Evolutionary conservation across 1,139 yeast genomes (phyloP), one percentile per base, ranked within the genome.

Genomic region (Suhomyces bokatorum): DNA sequence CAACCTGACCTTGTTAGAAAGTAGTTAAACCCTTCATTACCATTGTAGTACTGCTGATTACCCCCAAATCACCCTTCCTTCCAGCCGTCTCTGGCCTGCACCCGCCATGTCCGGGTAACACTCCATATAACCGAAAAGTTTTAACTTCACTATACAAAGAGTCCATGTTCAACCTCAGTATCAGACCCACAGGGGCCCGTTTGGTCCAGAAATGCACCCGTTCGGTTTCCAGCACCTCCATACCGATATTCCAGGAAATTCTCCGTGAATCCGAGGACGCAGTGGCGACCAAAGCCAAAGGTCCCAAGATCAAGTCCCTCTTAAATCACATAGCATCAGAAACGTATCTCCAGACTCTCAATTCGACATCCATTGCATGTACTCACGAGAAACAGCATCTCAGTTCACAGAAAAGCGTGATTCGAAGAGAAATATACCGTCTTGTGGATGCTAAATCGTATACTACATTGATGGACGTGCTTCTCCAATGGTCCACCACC

Each of bases 401-500:
- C 1, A 8, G 20, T n/a, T 17, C 16, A 3, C 43, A 33, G 24
- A 37, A 24, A 16, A 8, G 17, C n/a, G 41, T 17, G n/a, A 49
- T 50, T 46, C 59, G 51, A 33, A 45, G 40, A 32, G 55, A 56
- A 40, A 43, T 65, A 22, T 54, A 55, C 40, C 43, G 44, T 9
- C 47, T 62, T 28, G 50, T 60, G 22, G 56, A 56, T 5, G 46
- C 44, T n/a, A 48, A 51, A 33, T 53, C 58, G 20, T 63, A 48
- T 44, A 53, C 51, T 7, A 50, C 54, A 11, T 50, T 66, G 37
- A 43, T 61, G 32, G 57, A 61, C 28, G 53, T 64, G 7, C 50
- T 66, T 27, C 38, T 58, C 20, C 57, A 52, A 26, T 51, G 61
- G 52, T 52, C 64, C 14, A 16, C 37, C 30, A 41, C 41, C 13